These are phyloP conservation scores for Pisolithus thermaeus DNA, from an alignment of 1,284 basidiomycete species.

Conservation along the genomic window DNA sequence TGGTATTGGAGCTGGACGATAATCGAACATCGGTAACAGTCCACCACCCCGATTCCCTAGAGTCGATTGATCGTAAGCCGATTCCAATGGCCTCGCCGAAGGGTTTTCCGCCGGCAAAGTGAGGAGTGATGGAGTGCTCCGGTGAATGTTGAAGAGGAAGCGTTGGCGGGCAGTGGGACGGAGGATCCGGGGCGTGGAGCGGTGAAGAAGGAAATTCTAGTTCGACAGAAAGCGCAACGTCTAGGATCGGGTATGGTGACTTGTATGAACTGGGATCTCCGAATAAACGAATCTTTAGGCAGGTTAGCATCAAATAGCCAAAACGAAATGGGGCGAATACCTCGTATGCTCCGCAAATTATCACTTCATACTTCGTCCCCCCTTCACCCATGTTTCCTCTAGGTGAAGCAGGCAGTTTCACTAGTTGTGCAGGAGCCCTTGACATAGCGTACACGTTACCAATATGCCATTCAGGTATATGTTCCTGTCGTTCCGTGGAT, in stretches of 20 bases:
- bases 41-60: constrained; percentile 14
- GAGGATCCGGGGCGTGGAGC: background rate
- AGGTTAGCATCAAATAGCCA: background rate
- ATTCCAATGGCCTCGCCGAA: constrained; percentile 65
- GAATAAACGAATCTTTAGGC: constrained; percentile 66
- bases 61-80: constrained; percentile 44
- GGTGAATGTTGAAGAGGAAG: constrained; percentile 34
- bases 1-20: constrained; percentile 3
- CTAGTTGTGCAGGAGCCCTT: constrained; percentile 40
- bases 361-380: constrained; percentile 62
- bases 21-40: constrained; percentile 13
- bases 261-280: constrained; percentile 53
- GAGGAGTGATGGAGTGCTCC: constrained; percentile 50
- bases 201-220: constrained; percentile 30
- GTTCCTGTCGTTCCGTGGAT: constrained; percentile 12
- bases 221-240: constrained; percentile 40
- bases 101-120: constrained; percentile 63
- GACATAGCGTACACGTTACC: constrained; percentile 70
- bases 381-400: constrained; percentile 35
- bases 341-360: constrained; percentile 26
- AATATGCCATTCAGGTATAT: constrained; percentile 55
- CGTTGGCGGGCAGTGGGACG: constrained; percentile 16
- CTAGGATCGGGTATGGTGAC: constrained; percentile 44
- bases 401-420: constrained; percentile 45
- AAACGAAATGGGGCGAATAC: constrained; percentile 8